Evolutionary conservation across 2,329 filamentous ascomycete genomes (phyloP).

Genomic region (Fusarium sp.): DNA sequence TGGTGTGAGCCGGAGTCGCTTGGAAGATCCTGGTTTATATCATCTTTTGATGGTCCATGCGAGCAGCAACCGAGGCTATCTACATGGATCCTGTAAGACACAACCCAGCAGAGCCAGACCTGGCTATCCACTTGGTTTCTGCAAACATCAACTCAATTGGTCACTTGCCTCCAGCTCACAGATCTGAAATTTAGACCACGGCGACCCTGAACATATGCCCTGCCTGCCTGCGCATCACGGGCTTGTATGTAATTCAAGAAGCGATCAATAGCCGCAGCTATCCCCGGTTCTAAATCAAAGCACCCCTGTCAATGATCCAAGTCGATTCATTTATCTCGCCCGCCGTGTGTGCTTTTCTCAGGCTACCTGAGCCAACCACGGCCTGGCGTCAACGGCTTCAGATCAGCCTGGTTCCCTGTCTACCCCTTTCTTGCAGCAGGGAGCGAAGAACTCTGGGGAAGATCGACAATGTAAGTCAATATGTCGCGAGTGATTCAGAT

Average conservation of each 20-base stretch:
- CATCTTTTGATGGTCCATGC: constrained; percentile 2
- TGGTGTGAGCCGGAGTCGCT: background rate
- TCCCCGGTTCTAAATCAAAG: constrained; percentile 19
- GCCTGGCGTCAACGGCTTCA: constrained; percentile 6
- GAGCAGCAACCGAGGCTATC: constrained; percentile 6
- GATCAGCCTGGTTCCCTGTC: constrained; percentile 10
- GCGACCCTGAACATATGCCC: constrained; percentile 9
- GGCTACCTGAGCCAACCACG: constrained; percentile 11
- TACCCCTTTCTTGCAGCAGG: constrained; percentile 17
- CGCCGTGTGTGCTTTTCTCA: constrained; percentile 9
- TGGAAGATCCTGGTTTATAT: background rate
- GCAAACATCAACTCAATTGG: constrained; percentile 19
- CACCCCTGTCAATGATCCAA: constrained; percentile 23
- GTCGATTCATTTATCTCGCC: constrained; percentile 23
- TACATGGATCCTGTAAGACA: constrained; percentile 8
- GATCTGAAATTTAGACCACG: constrained; percentile 4
- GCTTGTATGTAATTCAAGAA: constrained; percentile 19
- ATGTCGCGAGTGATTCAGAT: background rate
- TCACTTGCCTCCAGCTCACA: background rate
- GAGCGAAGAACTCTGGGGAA: constrained; percentile 26
- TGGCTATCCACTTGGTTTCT: constrained; percentile 4
- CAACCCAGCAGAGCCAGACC: constrained; percentile 1
- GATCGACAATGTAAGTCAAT: constrained; percentile 15
- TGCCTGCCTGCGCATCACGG: constrained; percentile 22
- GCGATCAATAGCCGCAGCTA: constrained; percentile 4